Percentiles rank a stretch among this genome's conserved stretches.
Conservation (phyloP, 164 flowering plant species). For the Aristolochia contorta region DNA sequence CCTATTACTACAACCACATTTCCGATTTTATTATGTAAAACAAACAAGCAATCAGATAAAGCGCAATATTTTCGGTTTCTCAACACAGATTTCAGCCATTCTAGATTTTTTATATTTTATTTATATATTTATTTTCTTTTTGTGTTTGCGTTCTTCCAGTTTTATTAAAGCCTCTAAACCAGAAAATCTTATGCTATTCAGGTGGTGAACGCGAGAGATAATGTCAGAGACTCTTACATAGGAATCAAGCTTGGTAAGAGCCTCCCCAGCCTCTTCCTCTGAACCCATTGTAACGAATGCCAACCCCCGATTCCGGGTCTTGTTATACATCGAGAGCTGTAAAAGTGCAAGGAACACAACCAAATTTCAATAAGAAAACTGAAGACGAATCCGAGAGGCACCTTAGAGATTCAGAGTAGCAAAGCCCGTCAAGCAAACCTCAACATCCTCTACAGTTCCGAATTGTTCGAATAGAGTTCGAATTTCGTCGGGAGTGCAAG, state of each 20-base stretch:
- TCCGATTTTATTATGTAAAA: no score
- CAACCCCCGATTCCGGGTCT: conserved; percentile 62
- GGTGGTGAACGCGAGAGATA: background rate
- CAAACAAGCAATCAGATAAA: no score
- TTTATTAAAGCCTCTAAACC: no score
- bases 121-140: no score
- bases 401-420: background rate
- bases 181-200: no score
- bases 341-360: background rate
- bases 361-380: background rate
- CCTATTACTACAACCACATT: background rate
- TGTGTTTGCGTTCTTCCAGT: no score
- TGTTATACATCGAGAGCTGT: conserved; percentile 42
- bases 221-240: conserved; percentile 34
- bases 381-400: background rate
- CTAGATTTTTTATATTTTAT: no score
- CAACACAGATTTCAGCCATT: no score
- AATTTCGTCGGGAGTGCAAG: conserved; percentile 48
- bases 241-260: conserved; percentile 51
- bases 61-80: no score
- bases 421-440: conserved; percentile 22
- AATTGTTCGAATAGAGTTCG: conserved; percentile 49
- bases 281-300: conserved; percentile 77
- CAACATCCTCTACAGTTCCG: conserved; percentile 63
- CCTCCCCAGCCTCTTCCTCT: conserved; percentile 64